Conservation (phyloP, 768 basidiomycete genomes). For the Boletus reticuloceps region DNA sequence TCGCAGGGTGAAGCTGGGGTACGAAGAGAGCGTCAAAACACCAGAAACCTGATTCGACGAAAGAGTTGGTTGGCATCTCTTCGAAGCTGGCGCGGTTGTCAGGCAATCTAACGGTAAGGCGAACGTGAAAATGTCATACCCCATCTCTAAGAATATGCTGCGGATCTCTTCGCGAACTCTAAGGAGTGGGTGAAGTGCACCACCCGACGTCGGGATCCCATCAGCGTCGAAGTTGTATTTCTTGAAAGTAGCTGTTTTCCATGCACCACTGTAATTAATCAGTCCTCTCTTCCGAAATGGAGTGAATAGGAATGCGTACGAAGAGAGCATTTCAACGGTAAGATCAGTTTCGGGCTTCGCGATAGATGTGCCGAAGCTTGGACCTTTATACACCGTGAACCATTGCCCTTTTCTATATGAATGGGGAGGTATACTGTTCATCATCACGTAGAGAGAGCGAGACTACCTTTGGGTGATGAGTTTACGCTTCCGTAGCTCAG, state of each 20-base stretch:
- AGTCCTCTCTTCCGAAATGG: neutral
- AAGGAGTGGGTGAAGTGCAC: conserved; percentile 92
- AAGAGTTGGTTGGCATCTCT: conserved; percentile 96
- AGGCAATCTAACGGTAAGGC: neutral
- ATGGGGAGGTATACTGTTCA: conserved; percentile 1
- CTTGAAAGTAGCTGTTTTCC: conserved; percentile 93
- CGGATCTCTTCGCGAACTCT: conserved; percentile 98
- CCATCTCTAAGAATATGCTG: conserved; percentile 99
- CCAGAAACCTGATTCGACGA: conserved; percentile 99
- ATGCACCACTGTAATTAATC: conserved; percentile 64
- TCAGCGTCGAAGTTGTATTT: conserved; percentile 99
- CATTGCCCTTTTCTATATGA: conserved; percentile 84
- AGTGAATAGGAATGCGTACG: conserved; percentile 48
- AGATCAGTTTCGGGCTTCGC: conserved; percentile 95
- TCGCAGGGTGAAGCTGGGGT: conserved; percentile 97
- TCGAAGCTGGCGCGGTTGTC: conserved; percentile 64
- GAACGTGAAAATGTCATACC: conserved; percentile 48
- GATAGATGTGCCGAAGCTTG: conserved; percentile 84
- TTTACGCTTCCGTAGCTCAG: conserved; percentile 90
- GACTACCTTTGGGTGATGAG: conserved; percentile 76
- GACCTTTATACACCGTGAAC: conserved; percentile 86
- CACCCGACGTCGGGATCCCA: conserved; percentile 84
- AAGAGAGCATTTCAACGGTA: conserved; percentile 90
- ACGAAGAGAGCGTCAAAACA: conserved; percentile 98
- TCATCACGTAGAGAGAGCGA: neutral